These are phyloP conservation scores for Craterostigma plantagineum DNA, from an alignment of 257 asterid species.

Conservation along the genomic window DNA sequence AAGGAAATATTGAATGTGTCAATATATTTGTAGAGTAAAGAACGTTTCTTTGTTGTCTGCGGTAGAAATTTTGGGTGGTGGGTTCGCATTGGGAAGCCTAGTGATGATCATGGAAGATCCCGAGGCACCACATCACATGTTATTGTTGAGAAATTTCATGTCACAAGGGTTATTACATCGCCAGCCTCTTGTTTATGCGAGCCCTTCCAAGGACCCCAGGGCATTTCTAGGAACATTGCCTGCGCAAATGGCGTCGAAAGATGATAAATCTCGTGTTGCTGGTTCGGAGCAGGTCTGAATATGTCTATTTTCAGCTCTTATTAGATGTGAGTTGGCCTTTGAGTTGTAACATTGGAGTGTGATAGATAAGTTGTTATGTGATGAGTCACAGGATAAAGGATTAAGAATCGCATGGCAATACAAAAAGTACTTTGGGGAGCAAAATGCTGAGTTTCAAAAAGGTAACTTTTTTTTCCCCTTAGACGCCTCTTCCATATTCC, in stretches of 20 bases:
- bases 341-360: constrained; percentile 3
- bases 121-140: constrained; percentile 98
- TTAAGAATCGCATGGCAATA: constrained; percentile 99
- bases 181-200: constrained; percentile 81
- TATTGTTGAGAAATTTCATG: constrained; percentile 89
- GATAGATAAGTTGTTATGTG: constrained; percentile 4
- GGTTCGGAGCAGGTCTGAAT: constrained; percentile 51
- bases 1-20: neutral
- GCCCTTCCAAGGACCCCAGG: constrained; percentile 77
- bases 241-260: constrained; percentile 43
- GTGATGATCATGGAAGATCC: constrained; percentile 87
- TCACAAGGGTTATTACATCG: constrained; percentile 79
- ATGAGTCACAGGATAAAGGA: constrained; percentile 46
- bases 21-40: neutral
- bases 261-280: constrained; percentile 44
- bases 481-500: constrained; percentile 3
- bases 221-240: constrained; percentile 94
- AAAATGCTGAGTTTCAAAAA: constrained; percentile 40
- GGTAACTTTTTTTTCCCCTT: constrained; percentile 19
- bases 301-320: constrained; percentile 5
- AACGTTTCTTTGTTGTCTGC: neutral
- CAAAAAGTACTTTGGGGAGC: constrained; percentile 71
- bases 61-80: constrained; percentile 86
- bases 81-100: constrained; percentile 75
- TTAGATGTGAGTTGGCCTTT: neutral